Evolutionary conservation across 371 early-diverging fungal species (phyloP).

Genomic region (Mortierella sp.): DNA sequence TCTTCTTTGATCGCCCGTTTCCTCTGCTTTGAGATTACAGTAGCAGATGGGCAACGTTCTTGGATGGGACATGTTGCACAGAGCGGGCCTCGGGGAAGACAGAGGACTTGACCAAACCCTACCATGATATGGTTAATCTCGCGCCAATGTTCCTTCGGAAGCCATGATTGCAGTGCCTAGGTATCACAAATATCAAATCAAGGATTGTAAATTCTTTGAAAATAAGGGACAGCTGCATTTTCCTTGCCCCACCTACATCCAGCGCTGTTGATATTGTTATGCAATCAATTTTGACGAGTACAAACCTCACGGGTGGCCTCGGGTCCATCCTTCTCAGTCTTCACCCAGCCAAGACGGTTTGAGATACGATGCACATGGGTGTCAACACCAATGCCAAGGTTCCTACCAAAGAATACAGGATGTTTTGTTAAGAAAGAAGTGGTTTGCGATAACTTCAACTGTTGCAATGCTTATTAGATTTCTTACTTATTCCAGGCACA

Average conservation of each 20-base stretch:
- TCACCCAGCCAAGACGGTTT: constrained; percentile 92
- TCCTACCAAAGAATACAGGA: constrained; percentile 60
- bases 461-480: not conserved
- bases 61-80: constrained; percentile 89
- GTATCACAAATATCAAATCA: too few species aligned
- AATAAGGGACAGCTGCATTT: too few species aligned
- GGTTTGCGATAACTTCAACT: too few species aligned
- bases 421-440: not conserved
- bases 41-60: constrained; percentile 76
- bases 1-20: constrained; percentile 5
- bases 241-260: too few species aligned
- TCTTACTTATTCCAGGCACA: constrained; percentile 85
- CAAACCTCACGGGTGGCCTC: constrained; percentile 85
- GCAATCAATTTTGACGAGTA: too few species aligned
- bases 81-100: constrained; percentile 82
- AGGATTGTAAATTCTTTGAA: too few species aligned
- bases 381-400: constrained; percentile 98
- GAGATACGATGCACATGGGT: constrained; percentile 97
- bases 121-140: constrained; percentile 94
- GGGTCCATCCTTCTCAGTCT: constrained; percentile 74
- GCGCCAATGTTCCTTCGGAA: constrained; percentile 90
- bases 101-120: constrained; percentile 95
- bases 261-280: too few species aligned
- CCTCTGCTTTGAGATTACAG: constrained; percentile 10
- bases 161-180: constrained; percentile 83